Conservation (phyloP, 257 asterid species). For the Vinca minor region DNA sequence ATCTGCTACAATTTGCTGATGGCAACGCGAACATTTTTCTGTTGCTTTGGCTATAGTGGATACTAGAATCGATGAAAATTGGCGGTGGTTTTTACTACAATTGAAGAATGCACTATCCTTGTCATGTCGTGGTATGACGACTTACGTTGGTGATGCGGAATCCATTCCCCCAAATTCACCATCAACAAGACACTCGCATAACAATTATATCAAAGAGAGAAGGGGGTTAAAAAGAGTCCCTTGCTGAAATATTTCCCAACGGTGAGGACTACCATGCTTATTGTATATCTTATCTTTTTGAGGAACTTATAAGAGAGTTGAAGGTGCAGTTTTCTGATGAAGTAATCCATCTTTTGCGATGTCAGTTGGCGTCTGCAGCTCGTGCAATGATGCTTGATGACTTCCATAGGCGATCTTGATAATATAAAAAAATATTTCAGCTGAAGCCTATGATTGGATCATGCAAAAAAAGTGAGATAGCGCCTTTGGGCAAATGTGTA, state of each 20-base stretch:
- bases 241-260: conserved; percentile 52
- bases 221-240: conserved; percentile 65
- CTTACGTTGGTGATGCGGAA: conserved; percentile 62
- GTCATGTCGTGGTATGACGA: conserved; percentile 54
- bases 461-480: conserved; percentile 81
- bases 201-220: conserved; percentile 80
- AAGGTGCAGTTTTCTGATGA: conserved; percentile 73
- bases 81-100: conserved; percentile 85
- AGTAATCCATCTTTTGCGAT: conserved; percentile 63
- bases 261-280: conserved; percentile 70
- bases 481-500: conserved; percentile 77
- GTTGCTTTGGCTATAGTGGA: conserved; percentile 92
- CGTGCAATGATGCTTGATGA: conserved; percentile 52
- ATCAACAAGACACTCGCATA: conserved; percentile 44
- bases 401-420: conserved; percentile 58
- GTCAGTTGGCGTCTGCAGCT: conserved; percentile 65
- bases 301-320: conserved; percentile 66
- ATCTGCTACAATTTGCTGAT: conserved; percentile 89
- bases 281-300: conserved; percentile 68
- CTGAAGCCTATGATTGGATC: conserved; percentile 73
- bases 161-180: conserved; percentile 32
- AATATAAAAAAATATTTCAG: conserved; percentile 66
- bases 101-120: conserved; percentile 62
- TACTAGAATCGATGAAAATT: conserved; percentile 68
- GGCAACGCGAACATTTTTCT: conserved; percentile 71